Conservation (phyloP, 2,329 filamentous ascomycete species). For the Periconia digitata region DNA sequence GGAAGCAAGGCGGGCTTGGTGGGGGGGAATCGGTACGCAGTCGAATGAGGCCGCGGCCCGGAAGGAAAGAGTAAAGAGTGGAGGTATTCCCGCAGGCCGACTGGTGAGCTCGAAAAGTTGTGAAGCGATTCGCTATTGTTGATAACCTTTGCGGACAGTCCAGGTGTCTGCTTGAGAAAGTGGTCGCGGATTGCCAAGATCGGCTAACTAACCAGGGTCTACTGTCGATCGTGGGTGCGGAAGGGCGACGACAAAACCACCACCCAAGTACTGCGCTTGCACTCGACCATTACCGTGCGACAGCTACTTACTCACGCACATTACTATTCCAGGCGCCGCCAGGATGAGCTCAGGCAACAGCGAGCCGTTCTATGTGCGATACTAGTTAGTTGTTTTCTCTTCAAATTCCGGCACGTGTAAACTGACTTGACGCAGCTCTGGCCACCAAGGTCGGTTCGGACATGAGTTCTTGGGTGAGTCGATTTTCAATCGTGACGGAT, state of each 20-base stretch:
- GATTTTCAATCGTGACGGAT: background rate
- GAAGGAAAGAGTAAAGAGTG: constrained; percentile 7
- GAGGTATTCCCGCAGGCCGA: constrained; percentile 20
- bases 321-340: constrained; percentile 5
- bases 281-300: background rate
- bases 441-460: constrained; percentile 94
- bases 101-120: constrained; percentile 17
- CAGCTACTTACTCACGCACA: constrained; percentile 3
- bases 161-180: constrained; percentile 43
- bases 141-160: constrained; percentile 32
- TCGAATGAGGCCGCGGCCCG: constrained; percentile 15
- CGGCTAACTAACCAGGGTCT: constrained; percentile 20
- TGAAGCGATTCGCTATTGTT: constrained; percentile 25
- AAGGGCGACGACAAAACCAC: constrained; percentile 9
- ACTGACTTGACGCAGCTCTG: constrained; percentile 66
- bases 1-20: constrained; percentile 24
- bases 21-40: constrained; percentile 13
- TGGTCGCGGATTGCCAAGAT: constrained; percentile 15
- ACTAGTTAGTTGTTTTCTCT: constrained; percentile 71
- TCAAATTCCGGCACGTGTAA: constrained; percentile 13
- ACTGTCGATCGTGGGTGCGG: constrained; percentile 17
- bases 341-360: constrained; percentile 64
- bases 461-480: constrained; percentile 90
- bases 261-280: background rate
- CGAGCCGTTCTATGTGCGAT: constrained; percentile 92